A percentile compares a stretch with the other conserved stretches of the same genome.
phyloP scores from a whole-genome alignment of 345 rosid species.

The Dipteronia sinensis region DNA sequence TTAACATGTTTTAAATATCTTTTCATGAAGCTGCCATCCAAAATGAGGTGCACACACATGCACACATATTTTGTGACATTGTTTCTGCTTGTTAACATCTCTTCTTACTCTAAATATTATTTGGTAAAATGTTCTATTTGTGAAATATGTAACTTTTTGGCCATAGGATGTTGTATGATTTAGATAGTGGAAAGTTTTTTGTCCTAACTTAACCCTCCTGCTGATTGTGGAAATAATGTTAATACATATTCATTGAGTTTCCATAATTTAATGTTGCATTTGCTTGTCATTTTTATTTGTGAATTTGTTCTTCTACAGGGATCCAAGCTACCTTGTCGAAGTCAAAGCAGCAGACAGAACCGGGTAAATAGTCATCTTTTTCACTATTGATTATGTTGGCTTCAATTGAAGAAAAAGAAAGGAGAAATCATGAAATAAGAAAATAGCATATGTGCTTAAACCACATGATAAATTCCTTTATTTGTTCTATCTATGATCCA shows the following conservation, averaged over 20 bases:
- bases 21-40: no score
- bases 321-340: conserved; percentile 10
- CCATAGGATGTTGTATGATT: no score
- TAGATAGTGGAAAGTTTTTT: neutral
- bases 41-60: no score
- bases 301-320: conserved; percentile 11
- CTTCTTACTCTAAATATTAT: no score
- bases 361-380: conserved; percentile 19
- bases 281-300: neutral
- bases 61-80: no score
- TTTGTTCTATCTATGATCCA: neutral
- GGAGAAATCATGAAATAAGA: neutral
- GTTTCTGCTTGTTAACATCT: no score
- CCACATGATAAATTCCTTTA: neutral
- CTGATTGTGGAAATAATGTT: neutral
- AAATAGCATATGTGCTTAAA: neutral
- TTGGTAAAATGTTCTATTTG: no score
- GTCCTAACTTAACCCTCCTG: neutral
- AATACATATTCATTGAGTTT: neutral
- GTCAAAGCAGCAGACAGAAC: conserved; percentile 10
- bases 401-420: neutral
- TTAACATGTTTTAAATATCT: conserved; percentile 1
- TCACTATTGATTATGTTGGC: conserved; percentile 2
- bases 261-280: neutral
- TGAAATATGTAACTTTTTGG: no score